Conservation (phyloP, 805 yeast species). For the Myxozyma vanderwaltii region DNA sequence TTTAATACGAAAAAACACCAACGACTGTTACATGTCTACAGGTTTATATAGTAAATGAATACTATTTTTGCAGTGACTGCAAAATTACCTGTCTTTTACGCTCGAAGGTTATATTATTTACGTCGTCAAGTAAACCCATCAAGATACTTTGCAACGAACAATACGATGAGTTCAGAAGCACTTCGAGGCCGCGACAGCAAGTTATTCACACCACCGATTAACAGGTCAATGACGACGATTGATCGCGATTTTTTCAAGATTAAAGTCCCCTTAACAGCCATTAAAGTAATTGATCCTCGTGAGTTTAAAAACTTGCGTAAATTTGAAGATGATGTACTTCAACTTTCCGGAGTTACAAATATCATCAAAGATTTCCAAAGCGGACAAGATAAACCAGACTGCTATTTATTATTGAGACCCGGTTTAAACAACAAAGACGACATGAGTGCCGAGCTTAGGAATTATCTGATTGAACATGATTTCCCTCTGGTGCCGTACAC, state of each 20-base stretch:
- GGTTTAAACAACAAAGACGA: slow-evolving; percentile 10
- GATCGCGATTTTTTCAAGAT: slow-evolving; percentile 66
- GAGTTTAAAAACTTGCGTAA: slow-evolving; percentile 63
- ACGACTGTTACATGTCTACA: no score
- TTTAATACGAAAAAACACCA: no score
- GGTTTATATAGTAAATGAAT: no score
- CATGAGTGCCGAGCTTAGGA: slow-evolving; percentile 49
- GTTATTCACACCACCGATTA: slow-evolving; percentile 8
- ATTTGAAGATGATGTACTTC: slow-evolving; percentile 62
- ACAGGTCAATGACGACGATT: slow-evolving; percentile 44
- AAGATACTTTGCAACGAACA: neutral
- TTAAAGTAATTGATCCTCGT: slow-evolving; percentile 68
- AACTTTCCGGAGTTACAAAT: slow-evolving; percentile 69
- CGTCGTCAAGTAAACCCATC: no score
- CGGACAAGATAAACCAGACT: slow-evolving; percentile 41
- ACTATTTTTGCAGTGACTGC: no score
- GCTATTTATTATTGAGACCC: slow-evolving; percentile 23
- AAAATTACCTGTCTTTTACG: no score
- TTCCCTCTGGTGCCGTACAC: slow-evolving; percentile 52
- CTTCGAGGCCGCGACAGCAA: slow-evolving; percentile 2
- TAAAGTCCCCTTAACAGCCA: slow-evolving; percentile 63
- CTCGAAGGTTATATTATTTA: no score
- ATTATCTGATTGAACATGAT: slow-evolving; percentile 49
- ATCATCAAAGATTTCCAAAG: slow-evolving; percentile 52
- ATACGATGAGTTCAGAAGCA: neutral